Conservation (phyloP, 768 basidiomycete genomes). For the Leccinum obscurum region DNA sequence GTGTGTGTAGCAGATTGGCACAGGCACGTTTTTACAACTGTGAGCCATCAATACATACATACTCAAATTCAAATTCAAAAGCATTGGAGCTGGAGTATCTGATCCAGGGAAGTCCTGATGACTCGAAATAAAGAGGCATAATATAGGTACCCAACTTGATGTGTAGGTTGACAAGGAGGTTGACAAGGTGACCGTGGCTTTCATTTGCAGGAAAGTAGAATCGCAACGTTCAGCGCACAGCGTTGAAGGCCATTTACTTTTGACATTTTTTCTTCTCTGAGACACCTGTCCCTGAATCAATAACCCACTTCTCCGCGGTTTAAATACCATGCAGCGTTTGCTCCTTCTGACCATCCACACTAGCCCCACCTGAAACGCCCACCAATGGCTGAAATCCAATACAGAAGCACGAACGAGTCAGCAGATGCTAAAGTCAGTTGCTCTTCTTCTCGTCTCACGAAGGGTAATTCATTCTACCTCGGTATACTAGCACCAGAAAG, state of each 20-base stretch:
- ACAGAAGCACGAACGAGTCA: background rate
- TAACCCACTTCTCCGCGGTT: constrained; percentile 3
- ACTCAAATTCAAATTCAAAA: background rate
- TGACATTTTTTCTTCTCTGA: background rate
- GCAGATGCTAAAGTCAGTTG: constrained; percentile 6
- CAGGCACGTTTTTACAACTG: background rate
- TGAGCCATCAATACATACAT: background rate
- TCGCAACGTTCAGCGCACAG: background rate
- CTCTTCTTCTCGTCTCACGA: background rate
- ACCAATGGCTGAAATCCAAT: constrained; percentile 6
- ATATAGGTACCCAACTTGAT: background rate
- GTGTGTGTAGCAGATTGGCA: background rate
- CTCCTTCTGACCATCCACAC: background rate
- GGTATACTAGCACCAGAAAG: constrained; percentile 8
- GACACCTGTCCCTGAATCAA: constrained; percentile 5
- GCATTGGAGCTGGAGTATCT: background rate
- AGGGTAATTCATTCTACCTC: background rate
- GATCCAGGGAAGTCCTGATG: background rate
- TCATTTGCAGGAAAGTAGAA: background rate
- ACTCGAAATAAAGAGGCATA: background rate
- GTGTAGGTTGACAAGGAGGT: background rate
- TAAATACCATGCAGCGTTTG: constrained; percentile 1
- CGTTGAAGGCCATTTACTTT: too few relatives aligned
- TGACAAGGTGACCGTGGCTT: background rate
- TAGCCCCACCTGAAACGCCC: constrained; percentile 1